phyloP scores from a whole-genome alignment of 2,329 filamentous ascomycete genomes.

The Diaporthe caulivora region DNA sequence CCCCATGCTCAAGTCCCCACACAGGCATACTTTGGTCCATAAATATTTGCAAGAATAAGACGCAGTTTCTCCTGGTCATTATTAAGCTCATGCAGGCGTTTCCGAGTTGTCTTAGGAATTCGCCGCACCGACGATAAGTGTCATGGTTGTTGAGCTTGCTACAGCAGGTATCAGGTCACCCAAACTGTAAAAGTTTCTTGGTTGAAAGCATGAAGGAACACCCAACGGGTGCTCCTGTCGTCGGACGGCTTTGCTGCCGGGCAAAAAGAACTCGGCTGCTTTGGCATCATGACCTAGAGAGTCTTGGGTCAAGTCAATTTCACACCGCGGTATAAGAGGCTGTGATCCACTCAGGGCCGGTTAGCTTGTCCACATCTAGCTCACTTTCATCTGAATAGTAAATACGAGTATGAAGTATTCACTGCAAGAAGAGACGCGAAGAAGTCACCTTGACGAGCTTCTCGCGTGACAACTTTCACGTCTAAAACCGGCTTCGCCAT shows the following conservation, averaged over 20 bases:
- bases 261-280: background rate
- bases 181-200: background rate
- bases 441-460: background rate
- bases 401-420: background rate
- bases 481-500: no score
- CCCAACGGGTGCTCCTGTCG: background rate
- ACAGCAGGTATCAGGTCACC: no score
- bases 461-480: background rate
- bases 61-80: no score
- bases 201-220: background rate
- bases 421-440: background rate
- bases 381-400: background rate
- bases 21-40: background rate
- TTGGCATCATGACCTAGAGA: background rate
- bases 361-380: background rate
- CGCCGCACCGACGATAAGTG: background rate
- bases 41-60: background rate
- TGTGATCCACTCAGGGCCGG: no score
- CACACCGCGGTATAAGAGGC: background rate
- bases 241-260: background rate
- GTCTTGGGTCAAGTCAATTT: background rate
- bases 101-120: background rate
- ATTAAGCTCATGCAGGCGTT: background rate
- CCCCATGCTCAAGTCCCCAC: background rate
- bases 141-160: background rate